These are phyloP conservation scores for Phytophthora ramorum DNA, from an alignment of 352 stramenopile species.

Conservation along the genomic window DNA sequence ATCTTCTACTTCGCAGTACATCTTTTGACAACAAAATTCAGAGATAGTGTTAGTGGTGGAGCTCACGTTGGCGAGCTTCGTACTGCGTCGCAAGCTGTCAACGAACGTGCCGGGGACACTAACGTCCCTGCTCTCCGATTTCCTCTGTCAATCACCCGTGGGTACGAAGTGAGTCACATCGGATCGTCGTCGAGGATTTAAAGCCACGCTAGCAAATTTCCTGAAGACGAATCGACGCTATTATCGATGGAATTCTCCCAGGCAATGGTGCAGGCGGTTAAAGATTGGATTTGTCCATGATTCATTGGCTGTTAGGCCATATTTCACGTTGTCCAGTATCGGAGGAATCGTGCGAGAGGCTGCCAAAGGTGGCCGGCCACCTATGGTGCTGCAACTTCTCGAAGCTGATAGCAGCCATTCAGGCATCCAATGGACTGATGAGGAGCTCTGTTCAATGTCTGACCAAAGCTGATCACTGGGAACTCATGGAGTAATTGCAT, in stretches of 20 bases:
- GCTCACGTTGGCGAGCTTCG: slow-evolving; percentile 1
- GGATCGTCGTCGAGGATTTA: slow-evolving; percentile 1
- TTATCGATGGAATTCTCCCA: slow-evolving; percentile 4
- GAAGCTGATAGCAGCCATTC: neutral
- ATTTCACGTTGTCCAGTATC: neutral
- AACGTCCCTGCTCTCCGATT: neutral
- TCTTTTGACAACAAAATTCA: neutral
- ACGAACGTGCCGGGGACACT: neutral
- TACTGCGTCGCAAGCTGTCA: neutral
- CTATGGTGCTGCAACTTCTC: slow-evolving; percentile 9
- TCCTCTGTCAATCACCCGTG: slow-evolving; percentile 2
- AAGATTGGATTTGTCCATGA: neutral
- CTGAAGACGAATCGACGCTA: neutral
- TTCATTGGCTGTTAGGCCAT: slow-evolving; percentile 2
- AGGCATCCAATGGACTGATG: neutral
- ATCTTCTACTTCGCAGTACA: too few species aligned
- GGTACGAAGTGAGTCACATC: neutral
- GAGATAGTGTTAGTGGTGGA: neutral
- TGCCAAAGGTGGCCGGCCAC: neutral
- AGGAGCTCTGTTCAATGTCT: neutral
- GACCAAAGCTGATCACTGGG: neutral
- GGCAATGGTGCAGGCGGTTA: neutral
- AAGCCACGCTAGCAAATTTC: neutral
- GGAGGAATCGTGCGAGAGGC: neutral
- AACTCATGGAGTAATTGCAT: neutral